Evolutionary conservation across 2,329 filamentous ascomycete genomes (phyloP), one percentile per base, ranked within the genome.

Genomic region (Trichoderma breve): DNA sequence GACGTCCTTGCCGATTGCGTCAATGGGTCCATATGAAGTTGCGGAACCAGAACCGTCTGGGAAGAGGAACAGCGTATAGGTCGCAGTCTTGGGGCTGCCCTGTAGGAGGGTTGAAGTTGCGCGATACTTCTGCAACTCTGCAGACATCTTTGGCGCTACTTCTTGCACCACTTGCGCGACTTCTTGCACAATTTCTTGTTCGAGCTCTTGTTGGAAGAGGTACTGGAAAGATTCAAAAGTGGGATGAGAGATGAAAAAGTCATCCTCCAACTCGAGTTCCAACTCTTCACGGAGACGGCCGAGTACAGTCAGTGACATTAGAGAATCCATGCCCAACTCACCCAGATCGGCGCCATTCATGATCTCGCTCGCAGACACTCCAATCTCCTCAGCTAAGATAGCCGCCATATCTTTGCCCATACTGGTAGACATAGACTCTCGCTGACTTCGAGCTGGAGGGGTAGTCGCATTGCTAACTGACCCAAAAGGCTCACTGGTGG

Each of bases 1-100:
- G 57, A 87, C 79, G 36, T 85, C 78, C 11, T 82, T 71, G 6
- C 82, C 81, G n/a, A 89, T 78, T 21, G 71, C 53, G 39, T 75
- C 65, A 18, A 77, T 74, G 55, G 74, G 71, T 39, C 84, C 77
- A 82, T 92, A 92, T 1, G 89, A 91, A n/a, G 90, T 92, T 12
- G 90, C 90, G 69, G 88, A 85, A 78, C 82, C 90, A 67, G 85
- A 86, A 57, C 86, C 86, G 71, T 88, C 86, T 15, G 86, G 86
- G 21, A 88, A 58, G 32, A 73, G 71, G 39, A 73, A 73, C n/a
- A 71, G 68, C 5, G 39, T 64, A 51, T 71, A 57, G n/a, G 14
- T 18, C 4, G 71, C 71, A 11, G 57, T 55, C 60, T 72, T 72
- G 12, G 66, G 71, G 18, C 21, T 72, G 1, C 64, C 64, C 21